A percentile compares a stretch with the other conserved stretches of the same genome.
phyloP scores from a whole-genome alignment of 2,329 filamentous ascomycete species.

The Neonectria ditissima region DNA sequence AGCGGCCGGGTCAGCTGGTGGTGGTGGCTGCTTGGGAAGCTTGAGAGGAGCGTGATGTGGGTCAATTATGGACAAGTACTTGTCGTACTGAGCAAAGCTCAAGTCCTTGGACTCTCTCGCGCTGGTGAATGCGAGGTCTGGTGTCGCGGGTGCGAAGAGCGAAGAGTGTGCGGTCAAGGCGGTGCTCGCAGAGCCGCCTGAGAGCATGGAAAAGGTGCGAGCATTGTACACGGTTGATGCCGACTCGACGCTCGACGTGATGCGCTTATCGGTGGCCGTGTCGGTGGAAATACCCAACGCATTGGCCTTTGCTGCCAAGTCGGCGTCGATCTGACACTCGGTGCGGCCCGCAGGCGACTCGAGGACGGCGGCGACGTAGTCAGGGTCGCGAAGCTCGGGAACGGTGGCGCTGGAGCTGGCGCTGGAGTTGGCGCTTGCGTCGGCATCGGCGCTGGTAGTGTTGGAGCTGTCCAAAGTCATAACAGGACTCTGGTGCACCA shows the following conservation, averaged over 20 bases:
- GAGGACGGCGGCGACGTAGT: conserved; percentile 56
- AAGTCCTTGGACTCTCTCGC: conserved; percentile 52
- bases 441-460: conserved; percentile 31
- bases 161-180: conserved; percentile 59
- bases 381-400: conserved; percentile 56
- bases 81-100: conserved; percentile 65
- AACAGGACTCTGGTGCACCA: conserved; percentile 34
- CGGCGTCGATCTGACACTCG: conserved; percentile 55
- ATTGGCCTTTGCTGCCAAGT: conserved; percentile 51
- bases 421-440: conserved; percentile 31
- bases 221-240: conserved; percentile 56
- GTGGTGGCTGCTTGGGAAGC: conserved; percentile 49
- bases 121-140: conserved; percentile 41
- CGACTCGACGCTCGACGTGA: conserved; percentile 56
- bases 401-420: conserved; percentile 34
- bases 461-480: conserved; percentile 36
- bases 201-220: conserved; percentile 59
- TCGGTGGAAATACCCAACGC: conserved; percentile 51
- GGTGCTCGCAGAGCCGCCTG: conserved; percentile 56
- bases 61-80: conserved; percentile 60
- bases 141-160: conserved; percentile 46
- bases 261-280: conserved; percentile 49
- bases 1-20: conserved; percentile 45
- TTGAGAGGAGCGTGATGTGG: conserved; percentile 58
- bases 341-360: conserved; percentile 47